Evolutionary conservation across 768 basidiomycete species (phyloP).

Genomic region (Termitomyces heimii): DNA sequence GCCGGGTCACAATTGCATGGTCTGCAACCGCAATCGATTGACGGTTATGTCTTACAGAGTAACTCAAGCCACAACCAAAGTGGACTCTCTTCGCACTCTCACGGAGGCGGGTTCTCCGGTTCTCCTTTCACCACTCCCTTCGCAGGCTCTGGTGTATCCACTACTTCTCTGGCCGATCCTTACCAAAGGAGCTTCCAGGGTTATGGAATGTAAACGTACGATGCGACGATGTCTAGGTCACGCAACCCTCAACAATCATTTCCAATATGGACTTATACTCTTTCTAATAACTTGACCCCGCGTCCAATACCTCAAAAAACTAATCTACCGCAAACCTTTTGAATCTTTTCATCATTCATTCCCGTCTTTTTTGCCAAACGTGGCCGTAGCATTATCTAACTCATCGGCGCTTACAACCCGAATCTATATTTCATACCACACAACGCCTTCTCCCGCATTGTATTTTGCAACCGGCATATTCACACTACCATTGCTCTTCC

Average conservation of each 20-base stretch:
- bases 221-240: slow-evolving; percentile 16
- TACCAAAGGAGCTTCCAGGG: slow-evolving; percentile 61
- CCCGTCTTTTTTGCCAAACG: slow-evolving; percentile 23
- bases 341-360: slow-evolving; percentile 38
- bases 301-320: slow-evolving; percentile 30
- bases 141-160: slow-evolving; percentile 48
- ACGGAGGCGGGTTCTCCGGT: slow-evolving; percentile 52
- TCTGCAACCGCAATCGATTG: slow-evolving; percentile 68
- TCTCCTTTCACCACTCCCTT: slow-evolving; percentile 48
- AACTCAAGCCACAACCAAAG: slow-evolving; percentile 59
- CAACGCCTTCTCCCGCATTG: slow-evolving; percentile 52
- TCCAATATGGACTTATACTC: slow-evolving; percentile 27
- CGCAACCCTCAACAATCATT: slow-evolving; percentile 15
- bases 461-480: slow-evolving; percentile 66
- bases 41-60: slow-evolving; percentile 77
- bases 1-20: slow-evolving; percentile 45
- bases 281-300: slow-evolving; percentile 28
- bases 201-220: slow-evolving; percentile 66
- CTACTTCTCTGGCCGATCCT: slow-evolving; percentile 56
- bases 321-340: slow-evolving; percentile 36
- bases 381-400: slow-evolving; percentile 19
- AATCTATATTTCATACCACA: slow-evolving; percentile 27
- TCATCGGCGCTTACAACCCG: slow-evolving; percentile 27
- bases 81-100: slow-evolving; percentile 48
- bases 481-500: slow-evolving; percentile 46